These are phyloP conservation scores for Hymenoscyphus fraxineus DNA, from an alignment of 2,329 filamentous ascomycete species.

Conservation along the genomic window DNA sequence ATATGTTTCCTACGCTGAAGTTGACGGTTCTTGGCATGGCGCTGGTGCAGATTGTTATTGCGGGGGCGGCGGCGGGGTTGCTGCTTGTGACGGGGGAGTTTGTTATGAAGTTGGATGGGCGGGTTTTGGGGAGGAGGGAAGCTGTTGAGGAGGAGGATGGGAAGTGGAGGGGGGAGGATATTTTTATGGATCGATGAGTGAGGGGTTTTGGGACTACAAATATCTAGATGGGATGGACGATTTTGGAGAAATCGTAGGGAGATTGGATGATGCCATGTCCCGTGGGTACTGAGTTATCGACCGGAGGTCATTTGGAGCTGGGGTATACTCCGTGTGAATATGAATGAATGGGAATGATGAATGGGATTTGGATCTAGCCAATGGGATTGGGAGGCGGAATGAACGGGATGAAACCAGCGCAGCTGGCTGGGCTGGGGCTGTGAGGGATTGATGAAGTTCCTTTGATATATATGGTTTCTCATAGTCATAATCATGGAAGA, in stretches of 20 bases:
- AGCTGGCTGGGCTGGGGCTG: neutral
- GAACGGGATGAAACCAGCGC: neutral
- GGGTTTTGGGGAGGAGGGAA: slow-evolving; percentile 15
- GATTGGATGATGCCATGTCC: neutral
- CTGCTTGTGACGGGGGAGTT: slow-evolving; percentile 19
- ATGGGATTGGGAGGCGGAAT: neutral
- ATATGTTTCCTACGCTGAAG: slow-evolving; percentile 18
- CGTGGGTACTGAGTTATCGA: neutral
- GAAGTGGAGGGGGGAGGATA: slow-evolving; percentile 18
- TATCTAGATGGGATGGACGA: no score
- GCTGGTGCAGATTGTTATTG: slow-evolving; percentile 21
- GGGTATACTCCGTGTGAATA: neutral
- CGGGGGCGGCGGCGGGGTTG: slow-evolving; percentile 16
- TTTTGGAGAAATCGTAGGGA: no score
- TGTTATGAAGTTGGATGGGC: slow-evolving; percentile 17
- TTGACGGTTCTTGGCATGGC: slow-evolving; percentile 19
- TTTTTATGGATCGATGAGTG: slow-evolving; percentile 18
- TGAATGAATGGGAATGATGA: neutral
- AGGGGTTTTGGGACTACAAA: no score
- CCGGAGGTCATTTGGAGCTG: neutral
- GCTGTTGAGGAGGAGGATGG: slow-evolving; percentile 4
- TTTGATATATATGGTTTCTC: neutral
- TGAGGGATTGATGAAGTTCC: neutral
- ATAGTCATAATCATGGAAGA: neutral
- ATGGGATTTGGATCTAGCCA: neutral